phyloP scores from a whole-genome alignment of 192 early-diverging fungal species.

The Jimgerdemannia flammicorona region DNA sequence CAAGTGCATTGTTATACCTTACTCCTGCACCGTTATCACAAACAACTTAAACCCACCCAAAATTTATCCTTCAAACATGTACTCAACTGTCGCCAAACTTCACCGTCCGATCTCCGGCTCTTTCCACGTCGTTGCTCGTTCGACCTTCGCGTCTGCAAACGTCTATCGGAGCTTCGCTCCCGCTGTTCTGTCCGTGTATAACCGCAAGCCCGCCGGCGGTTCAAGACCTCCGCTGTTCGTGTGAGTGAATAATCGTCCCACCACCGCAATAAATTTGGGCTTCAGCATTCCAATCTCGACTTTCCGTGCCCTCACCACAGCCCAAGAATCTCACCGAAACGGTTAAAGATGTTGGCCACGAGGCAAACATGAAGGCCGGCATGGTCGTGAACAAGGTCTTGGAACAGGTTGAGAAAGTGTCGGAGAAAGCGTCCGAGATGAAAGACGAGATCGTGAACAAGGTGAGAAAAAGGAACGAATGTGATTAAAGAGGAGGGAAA shows the following conservation, averaged over 20 bases:
- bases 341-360: conserved; percentile 22
- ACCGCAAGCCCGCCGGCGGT: not conserved
- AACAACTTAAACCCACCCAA: not conserved
- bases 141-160: not conserved
- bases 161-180: not conserved
- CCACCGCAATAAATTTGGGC: not conserved
- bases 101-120: not conserved
- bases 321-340: conserved; percentile 13
- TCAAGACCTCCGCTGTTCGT: not conserved
- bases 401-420: conserved; percentile 1
- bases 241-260: not conserved
- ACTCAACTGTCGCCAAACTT: not conserved
- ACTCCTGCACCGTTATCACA: not conserved
- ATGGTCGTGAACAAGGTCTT: conserved; percentile 7
- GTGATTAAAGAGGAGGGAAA: too few relatives aligned
- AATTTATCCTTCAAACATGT: not conserved
- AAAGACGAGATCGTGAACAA: conserved; percentile 4
- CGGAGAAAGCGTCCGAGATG: conserved; percentile 9
- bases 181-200: not conserved
- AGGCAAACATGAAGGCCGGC: conserved; percentile 25
- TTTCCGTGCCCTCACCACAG: not conserved
- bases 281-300: not conserved
- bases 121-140: not conserved
- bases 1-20: not conserved
- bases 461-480: not conserved